Evolutionary conservation across 2,329 filamentous ascomycete genomes (phyloP), one percentile per base, ranked within the genome.

Genomic region (Eutypa lata): DNA sequence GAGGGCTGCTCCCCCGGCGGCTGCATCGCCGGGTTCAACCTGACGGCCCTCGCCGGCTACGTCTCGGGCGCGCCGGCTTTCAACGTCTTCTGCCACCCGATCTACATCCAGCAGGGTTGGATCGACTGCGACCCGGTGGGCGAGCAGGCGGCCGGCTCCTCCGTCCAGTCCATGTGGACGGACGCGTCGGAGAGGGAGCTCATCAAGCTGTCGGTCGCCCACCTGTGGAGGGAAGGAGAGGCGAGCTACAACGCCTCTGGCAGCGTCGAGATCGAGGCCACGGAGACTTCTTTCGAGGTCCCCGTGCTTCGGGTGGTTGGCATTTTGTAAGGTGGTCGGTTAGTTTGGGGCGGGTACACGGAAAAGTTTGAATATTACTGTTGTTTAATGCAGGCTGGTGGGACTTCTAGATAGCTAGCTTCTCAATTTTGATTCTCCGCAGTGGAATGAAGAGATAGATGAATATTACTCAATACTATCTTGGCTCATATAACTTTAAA

Each of bases 1-100:
- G 52, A 58, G 53, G 60, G 57, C 37, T 66, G 65, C 56, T 59
- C 59, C 2, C 61, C 63, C 1, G 62, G 61, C 18, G 58, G 60
- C 31, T 68, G 65, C 60, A 53, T 49, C 40, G 51, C 60, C 1
- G 40, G 22, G 11, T 68, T 65, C 54, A 59, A 60, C 47, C 51
- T 68, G 42, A 52, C 44, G 42, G 61, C 59, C 10, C 44, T 53
- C 0, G 61, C 56, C 11, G 59, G 52, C 38, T 66, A 66, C 59
- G 46, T 53, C 3, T 3, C 35, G 13, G 56, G 49, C 7, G 63
- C 64, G 3, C 65, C 65, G 2, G 60, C 51, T 22, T 67, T 67
- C 58, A 48, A 58, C 26, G 65, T 63, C 16, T 8, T 48, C 16
- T 68, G 65, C 58, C 55, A 58, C 44, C 57, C 61, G n/a, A n/a